These are phyloP conservation scores for Penicillium sp. DNA, from an alignment of 2,329 filamentous ascomycete genomes.

Conservation along the genomic window DNA sequence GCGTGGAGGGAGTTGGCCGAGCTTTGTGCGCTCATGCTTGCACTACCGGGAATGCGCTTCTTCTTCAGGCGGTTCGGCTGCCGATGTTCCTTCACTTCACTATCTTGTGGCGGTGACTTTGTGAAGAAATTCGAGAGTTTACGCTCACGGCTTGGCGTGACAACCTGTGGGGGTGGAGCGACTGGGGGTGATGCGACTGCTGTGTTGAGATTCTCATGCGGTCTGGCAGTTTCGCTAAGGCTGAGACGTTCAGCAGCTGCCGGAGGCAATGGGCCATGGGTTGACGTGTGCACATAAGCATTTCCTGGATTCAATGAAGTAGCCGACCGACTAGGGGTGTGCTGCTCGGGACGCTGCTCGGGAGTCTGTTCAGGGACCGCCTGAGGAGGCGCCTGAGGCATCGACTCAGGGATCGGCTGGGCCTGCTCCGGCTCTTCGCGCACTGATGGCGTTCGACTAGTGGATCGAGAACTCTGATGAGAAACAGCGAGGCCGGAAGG, in stretches of 20 bases:
- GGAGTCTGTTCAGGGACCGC: neutral
- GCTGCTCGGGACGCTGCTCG: constrained; percentile 2
- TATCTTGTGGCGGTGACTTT: constrained; percentile 61
- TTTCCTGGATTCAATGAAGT: constrained; percentile 17
- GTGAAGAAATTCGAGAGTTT: constrained; percentile 67
- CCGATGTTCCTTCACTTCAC: constrained; percentile 58
- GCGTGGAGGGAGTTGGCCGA: constrained; percentile 73
- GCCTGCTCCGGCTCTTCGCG: constrained; percentile 15
- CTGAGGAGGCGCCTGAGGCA: neutral
- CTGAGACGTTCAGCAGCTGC: constrained; percentile 14
- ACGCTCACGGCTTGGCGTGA: constrained; percentile 63
- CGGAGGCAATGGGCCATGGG: constrained; percentile 31
- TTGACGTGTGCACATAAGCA: constrained; percentile 31
- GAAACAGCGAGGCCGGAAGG: constrained; percentile 33
- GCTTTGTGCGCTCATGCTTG: constrained; percentile 85
- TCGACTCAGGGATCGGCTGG: neutral
- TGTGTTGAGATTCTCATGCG: constrained; percentile 47
- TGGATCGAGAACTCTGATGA: constrained; percentile 28
- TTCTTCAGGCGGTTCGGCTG: constrained; percentile 91
- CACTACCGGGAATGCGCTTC: constrained; percentile 71
- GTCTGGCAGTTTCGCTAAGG: constrained; percentile 12
- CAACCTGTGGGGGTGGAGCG: constrained; percentile 38
- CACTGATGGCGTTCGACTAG: constrained; percentile 26
- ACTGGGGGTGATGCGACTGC: constrained; percentile 39
- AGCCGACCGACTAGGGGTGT: constrained; percentile 7